Percentiles rank a stretch among this genome's conserved stretches.
phyloP scores from a whole-genome alignment of 805 yeast species.

The Kodamaea jinghongensis region DNA sequence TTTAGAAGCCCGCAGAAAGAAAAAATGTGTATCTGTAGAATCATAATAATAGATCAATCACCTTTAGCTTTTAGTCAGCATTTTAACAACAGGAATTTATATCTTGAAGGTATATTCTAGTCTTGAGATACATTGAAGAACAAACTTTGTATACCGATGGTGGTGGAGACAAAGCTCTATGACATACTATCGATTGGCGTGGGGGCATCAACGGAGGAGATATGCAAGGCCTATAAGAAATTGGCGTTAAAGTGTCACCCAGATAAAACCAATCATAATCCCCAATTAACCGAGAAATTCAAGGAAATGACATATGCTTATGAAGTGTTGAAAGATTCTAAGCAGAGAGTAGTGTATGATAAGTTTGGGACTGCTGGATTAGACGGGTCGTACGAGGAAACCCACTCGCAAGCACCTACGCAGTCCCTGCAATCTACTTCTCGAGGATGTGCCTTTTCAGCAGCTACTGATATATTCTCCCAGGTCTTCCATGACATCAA shows the following conservation, averaged over 20 bases:
- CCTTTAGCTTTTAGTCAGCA: too few species aligned
- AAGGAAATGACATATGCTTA: conserved; percentile 67
- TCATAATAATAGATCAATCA: too few species aligned
- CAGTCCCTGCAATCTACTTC: conserved; percentile 1
- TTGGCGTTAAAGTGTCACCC: conserved; percentile 59
- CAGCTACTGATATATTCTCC: conserved; percentile 31
- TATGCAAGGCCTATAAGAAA: conserved; percentile 33
- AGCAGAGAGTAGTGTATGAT: conserved; percentile 50
- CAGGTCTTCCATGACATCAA: conserved; percentile 37
- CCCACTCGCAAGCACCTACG: conserved; percentile 7
- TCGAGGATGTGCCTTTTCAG: conserved; percentile 4
- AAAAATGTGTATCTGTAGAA: too few species aligned
- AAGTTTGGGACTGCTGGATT: conserved; percentile 47
- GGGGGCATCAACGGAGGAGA: conserved; percentile 35
- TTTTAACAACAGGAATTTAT: too few species aligned
- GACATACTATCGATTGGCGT: conserved; percentile 33
- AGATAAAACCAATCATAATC: conserved; percentile 54
- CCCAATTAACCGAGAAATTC: conserved; percentile 51
- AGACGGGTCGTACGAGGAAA: conserved; percentile 23
- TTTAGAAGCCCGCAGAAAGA: too few species aligned
- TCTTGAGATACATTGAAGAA: neutral
- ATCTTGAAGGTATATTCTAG: neutral
- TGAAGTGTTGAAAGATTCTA: conserved; percentile 52
- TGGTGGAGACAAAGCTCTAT: conserved; percentile 29
- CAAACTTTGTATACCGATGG: conserved; percentile 4